Conservation (phyloP, 2,329 filamentous ascomycete species). For the Lachnellula subtilissima region DNA sequence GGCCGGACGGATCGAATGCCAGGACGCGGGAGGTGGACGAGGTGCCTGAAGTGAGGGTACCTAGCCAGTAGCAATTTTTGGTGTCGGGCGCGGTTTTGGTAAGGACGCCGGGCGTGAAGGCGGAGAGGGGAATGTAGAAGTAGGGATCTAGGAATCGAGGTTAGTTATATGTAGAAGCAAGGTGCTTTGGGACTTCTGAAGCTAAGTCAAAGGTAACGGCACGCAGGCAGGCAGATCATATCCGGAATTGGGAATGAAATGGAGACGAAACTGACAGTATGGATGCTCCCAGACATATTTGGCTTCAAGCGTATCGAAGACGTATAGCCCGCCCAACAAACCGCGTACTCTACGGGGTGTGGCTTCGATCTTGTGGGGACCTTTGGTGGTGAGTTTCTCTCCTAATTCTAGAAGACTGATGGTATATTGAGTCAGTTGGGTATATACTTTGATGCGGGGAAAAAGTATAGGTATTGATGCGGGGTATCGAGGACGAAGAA, state of each 20-base stretch:
- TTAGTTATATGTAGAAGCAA: background rate
- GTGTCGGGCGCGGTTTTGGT: conserved; percentile 32
- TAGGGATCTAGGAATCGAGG: conserved; percentile 35
- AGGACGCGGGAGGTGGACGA: conserved; percentile 9
- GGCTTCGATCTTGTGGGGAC: conserved; percentile 24
- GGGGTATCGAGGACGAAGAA: background rate
- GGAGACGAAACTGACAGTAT: conserved; percentile 27
- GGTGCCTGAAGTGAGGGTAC: conserved; percentile 4
- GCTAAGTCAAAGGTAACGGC: background rate
- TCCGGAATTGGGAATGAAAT: background rate
- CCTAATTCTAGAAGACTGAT: conserved; percentile 12
- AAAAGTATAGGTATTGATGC: background rate
- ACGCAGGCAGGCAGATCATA: background rate
- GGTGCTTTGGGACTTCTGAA: background rate
- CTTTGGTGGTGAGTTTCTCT: conserved; percentile 20
- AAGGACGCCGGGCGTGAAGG: conserved; percentile 5
- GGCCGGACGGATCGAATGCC: background rate
- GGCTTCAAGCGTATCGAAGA: conserved; percentile 36
- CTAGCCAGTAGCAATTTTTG: conserved; percentile 29
- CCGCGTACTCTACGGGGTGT: conserved; percentile 27
- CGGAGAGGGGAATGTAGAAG: conserved; percentile 35
- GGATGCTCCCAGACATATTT: conserved; percentile 43
- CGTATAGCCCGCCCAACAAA: conserved; percentile 20
- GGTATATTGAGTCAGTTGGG: background rate
- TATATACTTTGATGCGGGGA: background rate